A percentile compares a stretch with the other conserved stretches of the same genome.
Evolutionary conservation across 208 protist genomes (phyloP).

Genomic region (Tetramitus jugosus): DNA sequence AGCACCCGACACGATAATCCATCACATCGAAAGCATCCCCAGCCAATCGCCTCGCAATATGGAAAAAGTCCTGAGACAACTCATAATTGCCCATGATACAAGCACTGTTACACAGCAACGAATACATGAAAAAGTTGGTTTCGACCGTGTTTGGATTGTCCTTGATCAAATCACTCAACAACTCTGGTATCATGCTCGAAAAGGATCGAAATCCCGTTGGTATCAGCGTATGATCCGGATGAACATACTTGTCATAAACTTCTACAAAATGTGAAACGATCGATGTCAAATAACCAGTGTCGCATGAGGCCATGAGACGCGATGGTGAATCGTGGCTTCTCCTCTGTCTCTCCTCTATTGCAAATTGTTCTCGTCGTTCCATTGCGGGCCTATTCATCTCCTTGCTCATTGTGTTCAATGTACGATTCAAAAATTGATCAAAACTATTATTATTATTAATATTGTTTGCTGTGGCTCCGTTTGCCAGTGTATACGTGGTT

Average conservation of each 20-base stretch:
- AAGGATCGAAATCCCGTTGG: not conserved
- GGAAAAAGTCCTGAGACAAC: not conserved
- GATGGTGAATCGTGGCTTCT: too few relatives aligned
- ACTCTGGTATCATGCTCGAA: not conserved
- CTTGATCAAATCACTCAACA: not conserved
- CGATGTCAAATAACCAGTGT: too few relatives aligned
- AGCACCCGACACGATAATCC: not conserved
- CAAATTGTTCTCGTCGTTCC: not conserved
- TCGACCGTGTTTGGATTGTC: not conserved
- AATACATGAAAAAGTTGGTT: not conserved
- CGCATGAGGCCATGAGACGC: too few relatives aligned
- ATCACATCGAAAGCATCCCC: not conserved
- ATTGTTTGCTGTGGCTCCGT: not conserved
- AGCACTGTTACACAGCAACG: slow-evolving; percentile 4
- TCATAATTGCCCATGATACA: not conserved
- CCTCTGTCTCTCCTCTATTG: too few relatives aligned
- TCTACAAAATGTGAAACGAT: slow-evolving; percentile 12
- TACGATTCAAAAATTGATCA: not conserved
- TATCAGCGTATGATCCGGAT: not conserved
- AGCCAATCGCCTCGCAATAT: not conserved
- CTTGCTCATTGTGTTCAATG: not conserved
- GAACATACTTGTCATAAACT: not conserved
- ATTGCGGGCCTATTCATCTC: too few relatives aligned
- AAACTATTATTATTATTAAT: not conserved
- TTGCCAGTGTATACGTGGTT: not conserved